A percentile compares a stretch with the other conserved stretches of the same genome.
Evolutionary conservation across 768 basidiomycete genomes (phyloP).

Genomic region (Leucocoprinus leucothites): DNA sequence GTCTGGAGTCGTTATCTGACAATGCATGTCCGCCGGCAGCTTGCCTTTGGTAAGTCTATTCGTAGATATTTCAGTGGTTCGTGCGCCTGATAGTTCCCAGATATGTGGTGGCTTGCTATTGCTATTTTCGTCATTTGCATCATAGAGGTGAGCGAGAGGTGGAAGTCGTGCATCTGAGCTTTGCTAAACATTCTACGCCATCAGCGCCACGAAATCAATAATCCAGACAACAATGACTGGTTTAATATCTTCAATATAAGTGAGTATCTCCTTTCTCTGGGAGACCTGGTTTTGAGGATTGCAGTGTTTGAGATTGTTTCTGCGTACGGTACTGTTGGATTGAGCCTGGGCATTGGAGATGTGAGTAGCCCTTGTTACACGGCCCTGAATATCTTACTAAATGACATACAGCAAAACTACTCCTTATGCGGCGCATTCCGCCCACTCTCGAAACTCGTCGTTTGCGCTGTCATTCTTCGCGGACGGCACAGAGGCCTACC

Average conservation of each 20-base stretch:
- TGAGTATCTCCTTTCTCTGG: slow-evolving; percentile 30
- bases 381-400: not conserved
- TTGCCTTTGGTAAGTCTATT: slow-evolving; percentile 73
- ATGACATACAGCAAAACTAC: slow-evolving; percentile 61
- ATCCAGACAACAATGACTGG: slow-evolving; percentile 55
- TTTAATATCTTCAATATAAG: slow-evolving; percentile 83
- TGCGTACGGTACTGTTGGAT: slow-evolving; percentile 85
- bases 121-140: slow-evolving; percentile 91
- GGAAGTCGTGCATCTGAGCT: not conserved
- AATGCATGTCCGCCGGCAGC: slow-evolving; percentile 81
- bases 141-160: slow-evolving; percentile 63
- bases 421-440: slow-evolving; percentile 78
- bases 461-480: slow-evolving; percentile 89
- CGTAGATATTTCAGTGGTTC: not conserved
- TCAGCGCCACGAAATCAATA: slow-evolving; percentile 57
- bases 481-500: slow-evolving; percentile 89
- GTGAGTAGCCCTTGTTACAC: slow-evolving; percentile 38
- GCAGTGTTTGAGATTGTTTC: slow-evolving; percentile 85
- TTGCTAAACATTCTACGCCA: not conserved
- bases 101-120: slow-evolving; percentile 94
- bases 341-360: slow-evolving; percentile 83
- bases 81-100: slow-evolving; percentile 34
- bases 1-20: slow-evolving; percentile 78
- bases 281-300: not conserved
- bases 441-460: slow-evolving; percentile 82